A percentile compares a stretch with the other conserved stretches of the same genome.
These are phyloP conservation scores for Blastobotrys attinorum DNA, from an alignment of 805 yeast genomes.

Conservation along the genomic window DNA sequence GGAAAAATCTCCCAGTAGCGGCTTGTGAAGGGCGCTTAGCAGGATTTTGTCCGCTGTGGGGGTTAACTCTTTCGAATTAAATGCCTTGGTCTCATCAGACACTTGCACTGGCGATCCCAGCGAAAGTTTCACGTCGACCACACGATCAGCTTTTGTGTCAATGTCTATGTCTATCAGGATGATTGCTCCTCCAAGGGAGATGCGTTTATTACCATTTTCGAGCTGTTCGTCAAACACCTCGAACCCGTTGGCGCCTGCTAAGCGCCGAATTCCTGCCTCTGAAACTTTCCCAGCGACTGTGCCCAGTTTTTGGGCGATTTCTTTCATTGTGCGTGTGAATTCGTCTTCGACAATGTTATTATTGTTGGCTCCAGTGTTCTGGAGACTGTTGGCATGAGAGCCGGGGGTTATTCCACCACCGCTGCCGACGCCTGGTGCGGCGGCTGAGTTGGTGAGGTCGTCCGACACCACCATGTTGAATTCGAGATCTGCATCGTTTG, in stretches of 20 bases:
- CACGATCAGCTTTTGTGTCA: constrained; percentile 13
- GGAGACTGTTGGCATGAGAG: not conserved
- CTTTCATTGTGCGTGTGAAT: not conserved
- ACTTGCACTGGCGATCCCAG: constrained; percentile 21
- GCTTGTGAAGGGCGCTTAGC: constrained; percentile 21
- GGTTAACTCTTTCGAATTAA: constrained; percentile 19
- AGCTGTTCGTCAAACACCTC: constrained; percentile 31
- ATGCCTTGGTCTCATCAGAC: constrained; percentile 15
- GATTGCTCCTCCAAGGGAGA: constrained; percentile 32
- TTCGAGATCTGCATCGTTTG: not conserved
- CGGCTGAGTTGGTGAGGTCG: not conserved
- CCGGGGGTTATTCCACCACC: not conserved
- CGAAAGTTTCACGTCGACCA: constrained; percentile 22
- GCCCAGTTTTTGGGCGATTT: constrained; percentile 20
- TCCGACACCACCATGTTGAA: not conserved
- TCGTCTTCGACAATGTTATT: not conserved
- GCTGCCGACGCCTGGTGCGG: not conserved
- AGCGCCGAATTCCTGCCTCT: constrained; percentile 27
- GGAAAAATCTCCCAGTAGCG: constrained; percentile 28
- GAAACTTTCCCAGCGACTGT: constrained; percentile 30
- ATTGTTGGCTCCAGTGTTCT: not conserved
- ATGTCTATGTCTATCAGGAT: constrained; percentile 30
- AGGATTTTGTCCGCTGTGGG: constrained; percentile 22
- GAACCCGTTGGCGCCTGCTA: constrained; percentile 28
- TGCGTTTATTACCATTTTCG: constrained; percentile 24